Evolutionary conservation across 768 basidiomycete species (phyloP).

Genomic region (Artomyces pyxidatus): DNA sequence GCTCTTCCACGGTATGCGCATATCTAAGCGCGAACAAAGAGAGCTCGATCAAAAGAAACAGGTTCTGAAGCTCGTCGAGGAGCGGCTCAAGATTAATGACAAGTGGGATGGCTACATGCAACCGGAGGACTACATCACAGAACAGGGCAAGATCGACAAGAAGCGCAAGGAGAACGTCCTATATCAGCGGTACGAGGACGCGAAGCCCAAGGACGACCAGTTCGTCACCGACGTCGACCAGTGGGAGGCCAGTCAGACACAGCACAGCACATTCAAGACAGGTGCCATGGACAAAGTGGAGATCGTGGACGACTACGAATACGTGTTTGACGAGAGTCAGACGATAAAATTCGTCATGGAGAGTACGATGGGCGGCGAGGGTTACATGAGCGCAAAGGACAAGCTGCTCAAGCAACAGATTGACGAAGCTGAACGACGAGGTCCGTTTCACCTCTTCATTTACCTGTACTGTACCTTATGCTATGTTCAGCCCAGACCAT

Average conservation of each 20-base stretch:
- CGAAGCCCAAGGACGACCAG: constrained; percentile 84
- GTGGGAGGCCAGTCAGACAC: constrained; percentile 91
- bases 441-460: constrained; percentile 33
- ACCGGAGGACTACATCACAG: constrained; percentile 97
- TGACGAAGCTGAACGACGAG: constrained; percentile 84
- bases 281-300: constrained; percentile 89
- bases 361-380: constrained; percentile 53
- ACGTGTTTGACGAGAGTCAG: constrained; percentile 97
- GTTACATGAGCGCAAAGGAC: constrained; percentile 75
- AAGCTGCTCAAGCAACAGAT: constrained; percentile 81
- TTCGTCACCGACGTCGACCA: constrained; percentile 97
- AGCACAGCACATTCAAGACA: constrained; percentile 80
- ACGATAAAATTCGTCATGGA: constrained; percentile 95
- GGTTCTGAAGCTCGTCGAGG: constrained; percentile 84
- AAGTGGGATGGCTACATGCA: constrained; percentile 94
- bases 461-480: constrained; percentile 4
- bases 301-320: constrained; percentile 83
- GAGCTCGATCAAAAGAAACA: constrained; percentile 93
- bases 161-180: constrained; percentile 91
- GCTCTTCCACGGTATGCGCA: constrained; percentile 83
- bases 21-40: constrained; percentile 72
- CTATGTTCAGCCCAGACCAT: constrained; percentile 63
- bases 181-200: constrained; percentile 93
- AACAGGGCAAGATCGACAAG: constrained; percentile 96
- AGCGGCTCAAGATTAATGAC: constrained; percentile 89